Base-by-base conservation (phyloP, 352 stramenopile genomes). In the Pythium monospermum region DNA sequence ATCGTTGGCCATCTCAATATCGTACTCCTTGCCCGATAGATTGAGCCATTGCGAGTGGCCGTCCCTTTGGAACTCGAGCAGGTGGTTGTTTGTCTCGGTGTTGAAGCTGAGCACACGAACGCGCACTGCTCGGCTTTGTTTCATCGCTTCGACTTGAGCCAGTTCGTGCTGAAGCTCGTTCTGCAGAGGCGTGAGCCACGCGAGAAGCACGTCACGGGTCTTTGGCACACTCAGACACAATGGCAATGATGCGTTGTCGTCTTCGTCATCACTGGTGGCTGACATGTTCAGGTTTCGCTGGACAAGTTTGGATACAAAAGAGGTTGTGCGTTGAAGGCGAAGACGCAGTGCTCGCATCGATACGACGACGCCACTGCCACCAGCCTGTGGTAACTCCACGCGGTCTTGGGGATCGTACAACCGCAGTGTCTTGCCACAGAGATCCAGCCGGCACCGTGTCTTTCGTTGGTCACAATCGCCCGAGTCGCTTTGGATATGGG, bases 341-440 rank as follows among this genome's bases (percentile, higher is more conserved):
- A 44, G 28, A 5, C 28, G n/a, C 11, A 67, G 31, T 7, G 32
- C 59, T 23, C 53, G 53, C 41, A 62, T 46, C 27, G 53, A 60
- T n/a, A n/a, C n/a, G n/a, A n/a, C n/a, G n/a, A n/a, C n/a, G n/a
- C n/a, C n/a, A n/a, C n/a, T n/a, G n/a, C n/a, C n/a, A n/a, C n/a
- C n/a, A n/a, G n/a, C n/a, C n/a, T n/a, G n/a, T n/a, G n/a, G n/a
- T 16, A 58, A 22, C 0, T 45, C 23, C 0, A 36, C 25, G 4
- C 28, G 19, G 22, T 40, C 21, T 18, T 3, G 7, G 15, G 28
- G 12, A 50, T 83, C 76, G 32, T 71, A 73, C 2, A 92, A 51
- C 15, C 53, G 49, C 27, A 92, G 67, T 13, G 57, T 70, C 46
- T 86, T 90, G 2, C 76, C 81, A 41, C 81, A 90, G 12, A 90